Evolutionary conservation across 73 alveolate genomes (phyloP).

Genomic region (Paraurostyla sp.): DNA sequence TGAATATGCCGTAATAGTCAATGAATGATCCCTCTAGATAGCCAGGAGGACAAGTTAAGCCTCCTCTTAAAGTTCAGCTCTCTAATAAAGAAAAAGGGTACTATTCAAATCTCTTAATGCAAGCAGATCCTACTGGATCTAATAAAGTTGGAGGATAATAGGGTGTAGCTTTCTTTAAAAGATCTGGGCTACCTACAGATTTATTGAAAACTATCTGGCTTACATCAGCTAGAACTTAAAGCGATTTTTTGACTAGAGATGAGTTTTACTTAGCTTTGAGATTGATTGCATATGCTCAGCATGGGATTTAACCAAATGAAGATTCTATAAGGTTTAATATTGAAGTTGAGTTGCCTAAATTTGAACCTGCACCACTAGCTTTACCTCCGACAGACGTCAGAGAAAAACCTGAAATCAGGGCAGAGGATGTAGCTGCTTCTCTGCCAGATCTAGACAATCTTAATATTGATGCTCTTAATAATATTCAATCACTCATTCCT

Average conservation of each 20-base stretch:
- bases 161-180: conserved; percentile 92
- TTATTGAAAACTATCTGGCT: conserved; percentile 85
- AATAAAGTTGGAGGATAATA: conserved; percentile 86
- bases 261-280: conserved; percentile 93
- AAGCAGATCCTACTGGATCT: conserved; percentile 82
- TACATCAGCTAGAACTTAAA: conserved; percentile 80
- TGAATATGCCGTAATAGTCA: neutral
- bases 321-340: conserved; percentile 78
- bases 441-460: conserved; percentile 69
- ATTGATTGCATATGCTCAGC: conserved; percentile 95
- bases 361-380: conserved; percentile 64
- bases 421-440: conserved; percentile 56
- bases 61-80: conserved; percentile 68
- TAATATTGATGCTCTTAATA: conserved; percentile 42
- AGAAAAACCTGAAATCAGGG: conserved; percentile 42
- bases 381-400: conserved; percentile 18
- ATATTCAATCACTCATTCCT: conserved; percentile 60
- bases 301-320: conserved; percentile 85
- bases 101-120: conserved; percentile 73
- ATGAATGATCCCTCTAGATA: neutral
- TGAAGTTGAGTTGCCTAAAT: conserved; percentile 86
- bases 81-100: conserved; percentile 84
- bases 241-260: conserved; percentile 84
- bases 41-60: conserved; percentile 16
- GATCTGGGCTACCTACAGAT: conserved; percentile 85